Base-by-base conservation (phyloP, 345 rosid species). In the Salix viminalis region DNA sequence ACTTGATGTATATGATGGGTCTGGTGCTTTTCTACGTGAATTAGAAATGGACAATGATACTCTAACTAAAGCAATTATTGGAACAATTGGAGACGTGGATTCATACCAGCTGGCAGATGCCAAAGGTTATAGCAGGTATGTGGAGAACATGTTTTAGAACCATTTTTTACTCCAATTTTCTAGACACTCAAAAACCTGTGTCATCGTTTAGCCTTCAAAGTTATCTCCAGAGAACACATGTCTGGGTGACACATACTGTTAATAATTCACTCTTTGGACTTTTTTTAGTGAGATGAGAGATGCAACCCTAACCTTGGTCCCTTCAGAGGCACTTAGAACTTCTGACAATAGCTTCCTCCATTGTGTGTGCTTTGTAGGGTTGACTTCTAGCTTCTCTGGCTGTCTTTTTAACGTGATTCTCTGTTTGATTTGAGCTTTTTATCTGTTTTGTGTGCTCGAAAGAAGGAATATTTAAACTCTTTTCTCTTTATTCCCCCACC, bases 51-150 rank as follows among this genome's bases (percentile, higher is more conserved):
- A 96, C 83, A 86, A 92, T 70, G 98, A 92, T 77, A 83, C 92
- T 14, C 92, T 96, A 32, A 82, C 93, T 50, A 96, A 96, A 88
- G 94, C 99, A 77, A 93, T 95, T 73, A 95, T 95, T 71, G 99
- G 98, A 77, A 95, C 98, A 71, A 89, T 95, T 23, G 98, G 99
- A 61, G 98, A 93, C 74, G 91, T 93, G 68, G 98, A 95, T 88
- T 76, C 98, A 19, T 95, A 95, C 84, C 99, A 95, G 84, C 87
- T 95, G 46, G 98, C 99, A 41, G 99, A 93, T 86, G 99, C 99
- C 81, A 96, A 93, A 84, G 99, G 99, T 84, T 96, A 93, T 61
- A 93, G 96, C 77, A 92, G 99, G 99, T 93, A 89, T 48, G 85
- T 41, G 66, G 39, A 39, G 6, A 28, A 23, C n/a, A 46, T 28